Conservation (phyloP, 2,329 filamentous ascomycete species). For the Fusarium sp. region DNA sequence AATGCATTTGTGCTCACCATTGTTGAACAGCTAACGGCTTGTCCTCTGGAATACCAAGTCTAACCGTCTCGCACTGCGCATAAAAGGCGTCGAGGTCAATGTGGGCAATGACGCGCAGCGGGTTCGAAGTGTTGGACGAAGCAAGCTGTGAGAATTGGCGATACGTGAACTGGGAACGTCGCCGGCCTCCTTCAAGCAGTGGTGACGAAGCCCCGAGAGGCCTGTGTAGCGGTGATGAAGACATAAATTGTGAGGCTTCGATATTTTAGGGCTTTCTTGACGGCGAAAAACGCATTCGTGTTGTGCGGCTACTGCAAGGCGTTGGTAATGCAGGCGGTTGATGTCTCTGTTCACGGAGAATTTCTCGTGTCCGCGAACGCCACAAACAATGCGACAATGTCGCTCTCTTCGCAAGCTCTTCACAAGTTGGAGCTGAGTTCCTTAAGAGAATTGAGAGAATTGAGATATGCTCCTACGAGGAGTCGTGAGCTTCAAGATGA, state of each 20-base stretch:
- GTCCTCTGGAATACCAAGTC: slow-evolving; percentile 77
- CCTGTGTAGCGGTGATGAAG: slow-evolving; percentile 31
- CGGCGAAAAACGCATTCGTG: slow-evolving; percentile 1
- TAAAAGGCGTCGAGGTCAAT: slow-evolving; percentile 98
- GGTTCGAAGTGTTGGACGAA: slow-evolving; percentile 75
- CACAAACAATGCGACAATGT: background rate
- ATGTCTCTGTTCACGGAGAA: background rate
- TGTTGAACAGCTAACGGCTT: slow-evolving; percentile 92
- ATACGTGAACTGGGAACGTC: slow-evolving; percentile 81
- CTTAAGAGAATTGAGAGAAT: background rate
- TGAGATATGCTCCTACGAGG: background rate
- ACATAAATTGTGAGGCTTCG: slow-evolving; percentile 28
- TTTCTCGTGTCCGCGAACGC: slow-evolving; percentile 1
- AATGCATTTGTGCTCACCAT: slow-evolving; percentile 64
- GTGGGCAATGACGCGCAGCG: slow-evolving; percentile 87
- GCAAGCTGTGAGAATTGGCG: slow-evolving; percentile 82
- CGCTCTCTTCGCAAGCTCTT: background rate
- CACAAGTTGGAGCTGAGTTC: background rate
- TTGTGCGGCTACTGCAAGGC: slow-evolving; percentile 3
- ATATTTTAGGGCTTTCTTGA: background rate
- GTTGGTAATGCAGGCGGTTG: slow-evolving; percentile 1
- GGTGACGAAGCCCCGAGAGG: slow-evolving; percentile 42
- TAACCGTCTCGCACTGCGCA: slow-evolving; percentile 93
- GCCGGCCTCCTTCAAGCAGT: slow-evolving; percentile 35
- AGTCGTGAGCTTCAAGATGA: background rate